Percentiles rank a stretch among this genome's conserved stretches.
Evolutionary conservation across 192 early-diverging fungal genomes (phyloP).

Genomic region (Backusella australiensis): DNA sequence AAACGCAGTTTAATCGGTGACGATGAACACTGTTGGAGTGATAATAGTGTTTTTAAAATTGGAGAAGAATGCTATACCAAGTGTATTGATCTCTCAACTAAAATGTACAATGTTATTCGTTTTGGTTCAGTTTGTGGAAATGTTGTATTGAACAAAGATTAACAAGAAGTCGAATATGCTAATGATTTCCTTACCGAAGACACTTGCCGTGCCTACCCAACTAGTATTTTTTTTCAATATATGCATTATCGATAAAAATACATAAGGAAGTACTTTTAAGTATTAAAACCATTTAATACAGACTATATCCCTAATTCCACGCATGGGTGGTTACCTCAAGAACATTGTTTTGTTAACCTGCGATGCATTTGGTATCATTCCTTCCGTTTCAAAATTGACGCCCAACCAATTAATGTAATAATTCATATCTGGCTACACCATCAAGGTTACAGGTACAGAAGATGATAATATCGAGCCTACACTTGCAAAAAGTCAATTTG

Average conservation of each 20-base stretch:
- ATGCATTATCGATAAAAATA: background rate
- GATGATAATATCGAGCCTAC: slow-evolving; percentile 86
- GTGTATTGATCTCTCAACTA: slow-evolving; percentile 87
- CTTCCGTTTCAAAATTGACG: slow-evolving; percentile 84
- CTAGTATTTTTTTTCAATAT: slow-evolving; percentile 28
- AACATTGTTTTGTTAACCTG: slow-evolving; percentile 96
- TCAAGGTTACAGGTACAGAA: slow-evolving; percentile 95
- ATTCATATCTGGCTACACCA: slow-evolving; percentile 95
- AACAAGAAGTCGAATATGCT: slow-evolving; percentile 76
- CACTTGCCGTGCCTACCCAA: slow-evolving; percentile 93
- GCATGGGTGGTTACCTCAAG: slow-evolving; percentile 81
- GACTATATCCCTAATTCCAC: slow-evolving; percentile 92
- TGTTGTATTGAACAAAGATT: slow-evolving; percentile 74
- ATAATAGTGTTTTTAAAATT: slow-evolving; percentile 94
- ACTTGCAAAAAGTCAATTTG: slow-evolving; percentile 79
- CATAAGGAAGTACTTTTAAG: background rate
- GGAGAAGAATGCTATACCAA: slow-evolving; percentile 98
- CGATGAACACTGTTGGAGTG: slow-evolving; percentile 98
- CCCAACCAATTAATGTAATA: slow-evolving; percentile 91
- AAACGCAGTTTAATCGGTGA: slow-evolving; percentile 91
- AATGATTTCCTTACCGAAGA: slow-evolving; percentile 85
- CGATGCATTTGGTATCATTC: slow-evolving; percentile 94
- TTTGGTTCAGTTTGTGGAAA: slow-evolving; percentile 95
- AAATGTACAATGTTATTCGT: slow-evolving; percentile 94
- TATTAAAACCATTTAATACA: background rate